A percentile compares a stretch with the other conserved stretches of the same genome.
Conservation (phyloP, 331 rosid species). For the Quercus phellos region DNA sequence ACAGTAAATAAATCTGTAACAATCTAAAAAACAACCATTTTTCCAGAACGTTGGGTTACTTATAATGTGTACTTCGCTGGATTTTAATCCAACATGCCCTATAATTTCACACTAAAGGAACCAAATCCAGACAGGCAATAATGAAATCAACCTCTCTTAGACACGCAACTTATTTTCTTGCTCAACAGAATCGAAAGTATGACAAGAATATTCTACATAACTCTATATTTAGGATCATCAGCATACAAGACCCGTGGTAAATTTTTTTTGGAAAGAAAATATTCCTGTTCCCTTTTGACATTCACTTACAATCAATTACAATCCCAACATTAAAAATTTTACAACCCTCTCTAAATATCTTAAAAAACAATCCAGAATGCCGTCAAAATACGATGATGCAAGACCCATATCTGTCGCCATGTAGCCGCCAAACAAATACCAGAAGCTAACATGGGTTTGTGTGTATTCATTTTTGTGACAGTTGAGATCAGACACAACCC, state of each 20-base stretch:
- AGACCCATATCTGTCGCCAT: conserved; percentile 27
- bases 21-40: no score
- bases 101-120: background rate
- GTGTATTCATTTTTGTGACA: conserved; percentile 5
- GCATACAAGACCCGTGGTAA: background rate
- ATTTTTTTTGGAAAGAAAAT: background rate
- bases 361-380: conserved; percentile 21
- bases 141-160: background rate
- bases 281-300: conserved; percentile 7
- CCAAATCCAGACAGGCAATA: background rate
- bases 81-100: background rate
- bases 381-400: conserved; percentile 1
- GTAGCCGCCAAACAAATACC: conserved; percentile 35
- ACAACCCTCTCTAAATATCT: conserved; percentile 20
- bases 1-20: no score
- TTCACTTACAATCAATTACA: conserved; percentile 33
- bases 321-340: conserved; percentile 23
- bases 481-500: background rate
- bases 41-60: no score
- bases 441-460: conserved; percentile 31
- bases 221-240: conserved; percentile 6
- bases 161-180: background rate
- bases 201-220: conserved; percentile 23
- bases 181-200: background rate
- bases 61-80: no score